Base-by-base conservation (phyloP, 2,329 filamentous ascomycete genomes). In the Aureobasidium sp. region DNA sequence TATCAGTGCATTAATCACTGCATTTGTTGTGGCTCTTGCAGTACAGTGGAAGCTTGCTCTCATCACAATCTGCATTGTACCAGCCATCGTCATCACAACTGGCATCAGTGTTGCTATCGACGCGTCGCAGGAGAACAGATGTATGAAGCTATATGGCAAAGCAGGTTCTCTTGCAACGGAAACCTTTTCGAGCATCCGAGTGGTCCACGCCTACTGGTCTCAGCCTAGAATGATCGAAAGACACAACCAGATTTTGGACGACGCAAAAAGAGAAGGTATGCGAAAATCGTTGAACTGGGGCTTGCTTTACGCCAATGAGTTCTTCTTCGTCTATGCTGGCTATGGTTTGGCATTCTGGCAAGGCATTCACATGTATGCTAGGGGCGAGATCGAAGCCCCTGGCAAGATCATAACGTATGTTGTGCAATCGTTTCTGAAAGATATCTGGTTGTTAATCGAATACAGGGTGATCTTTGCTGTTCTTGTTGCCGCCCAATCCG, bases 401-500 rank as follows among this genome's bases (percentile, higher is more conserved):
- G 53, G 53, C 17, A 55, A 55, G 25, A 55, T 55, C 27, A 43
- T 55, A 43, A 55, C 51, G 50, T 53, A 40, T n/a, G 33, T n/a
- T 40, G 19, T 9, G 7, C 4, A 11, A 19, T 25, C 3, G 9
- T 37, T 21, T 11, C 17, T 37, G 5, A 15, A 27, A 21, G 4
- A 10, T 21, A 4, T 15, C 21, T 40, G 35, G 13, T 29, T 9
- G 21, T 37, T 53, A 23, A 53, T 5, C 2, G 9, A 15, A 6
- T 8, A 6, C 15, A 53, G 50, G 5, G 51, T 55, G 9, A 55
- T 55, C 10, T 55, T 55, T 19, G 51, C 51, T 43, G 51, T 95
- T 67, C 90, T 97, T 80, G 92, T 96, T 62, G 94, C 92, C 57
- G 90, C 93, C 3, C 95, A 96, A 74, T 89, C 90, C 61, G 78